phyloP scores from a whole-genome alignment of 2,329 filamentous ascomycete species.

The Xylariaceae sp. region DNA sequence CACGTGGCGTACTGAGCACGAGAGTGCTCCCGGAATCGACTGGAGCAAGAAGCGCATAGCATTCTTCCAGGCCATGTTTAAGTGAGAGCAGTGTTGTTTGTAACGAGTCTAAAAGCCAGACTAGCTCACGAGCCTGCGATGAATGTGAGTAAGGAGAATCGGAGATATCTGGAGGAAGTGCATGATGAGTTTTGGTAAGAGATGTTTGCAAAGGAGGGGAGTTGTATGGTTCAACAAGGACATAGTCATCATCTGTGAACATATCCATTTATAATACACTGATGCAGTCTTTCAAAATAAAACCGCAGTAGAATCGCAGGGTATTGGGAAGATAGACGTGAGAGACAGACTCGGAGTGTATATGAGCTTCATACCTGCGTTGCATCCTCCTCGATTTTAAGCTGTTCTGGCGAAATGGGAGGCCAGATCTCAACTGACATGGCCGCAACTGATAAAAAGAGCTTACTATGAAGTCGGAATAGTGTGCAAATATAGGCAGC shows the following conservation, averaged over 20 bases:
- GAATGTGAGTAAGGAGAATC: constrained; percentile 16
- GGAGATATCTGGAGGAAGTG: constrained; percentile 1
- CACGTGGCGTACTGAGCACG: constrained; percentile 78
- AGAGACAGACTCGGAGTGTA: not conserved
- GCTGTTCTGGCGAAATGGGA: constrained; percentile 44
- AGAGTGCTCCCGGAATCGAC: constrained; percentile 82
- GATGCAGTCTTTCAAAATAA: not conserved
- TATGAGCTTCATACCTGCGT: constrained; percentile 42
- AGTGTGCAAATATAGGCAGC: constrained; percentile 23
- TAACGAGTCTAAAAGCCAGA: constrained; percentile 50
- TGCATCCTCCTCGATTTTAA: constrained; percentile 45
- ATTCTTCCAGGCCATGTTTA: constrained; percentile 73
- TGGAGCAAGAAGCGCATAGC: constrained; percentile 78
- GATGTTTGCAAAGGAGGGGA: not conserved
- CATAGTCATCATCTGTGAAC: constrained; percentile 31
- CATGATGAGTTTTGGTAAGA: not conserved
- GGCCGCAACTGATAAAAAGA: constrained; percentile 16
- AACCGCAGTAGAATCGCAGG: not conserved
- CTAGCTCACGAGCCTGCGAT: constrained; percentile 42
- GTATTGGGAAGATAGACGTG: constrained; percentile 1
- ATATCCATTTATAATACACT: constrained; percentile 13
- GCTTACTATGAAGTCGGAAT: constrained; percentile 2
- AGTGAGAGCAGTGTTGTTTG: constrained; percentile 45
- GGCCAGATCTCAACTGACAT: constrained; percentile 60
- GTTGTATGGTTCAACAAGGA: constrained; percentile 20